Conservation (phyloP, 2,329 filamentous ascomycete genomes). For the Fusarium foetens region DNA sequence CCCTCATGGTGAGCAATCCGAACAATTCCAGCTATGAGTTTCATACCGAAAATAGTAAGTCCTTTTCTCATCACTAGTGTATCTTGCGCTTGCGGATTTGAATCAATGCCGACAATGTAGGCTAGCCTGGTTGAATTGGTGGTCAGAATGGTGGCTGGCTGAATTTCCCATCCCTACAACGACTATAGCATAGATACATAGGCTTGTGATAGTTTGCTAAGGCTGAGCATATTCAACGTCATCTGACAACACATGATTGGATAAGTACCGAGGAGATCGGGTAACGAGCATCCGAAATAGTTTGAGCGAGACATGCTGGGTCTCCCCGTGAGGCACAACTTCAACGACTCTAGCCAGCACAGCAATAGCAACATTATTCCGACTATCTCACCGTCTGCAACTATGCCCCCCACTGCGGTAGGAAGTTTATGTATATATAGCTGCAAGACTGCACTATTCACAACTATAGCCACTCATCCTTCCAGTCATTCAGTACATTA, state of each 20-base stretch:
- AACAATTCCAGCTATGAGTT: neutral
- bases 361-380: neutral
- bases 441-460: neutral
- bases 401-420: fast-evolving
- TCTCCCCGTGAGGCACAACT: neutral
- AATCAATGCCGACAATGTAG: neutral
- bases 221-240: neutral
- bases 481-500: neutral
- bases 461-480: neutral
- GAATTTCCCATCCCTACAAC: neutral
- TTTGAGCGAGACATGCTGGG: neutral
- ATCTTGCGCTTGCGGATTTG: fast-evolving
- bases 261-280: neutral
- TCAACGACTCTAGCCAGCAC: neutral
- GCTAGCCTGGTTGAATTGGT: neutral
- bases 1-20: neutral
- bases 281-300: neutral
- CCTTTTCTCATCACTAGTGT: neutral
- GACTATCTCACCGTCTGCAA: fast-evolving
- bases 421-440: neutral
- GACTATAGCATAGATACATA: neutral
- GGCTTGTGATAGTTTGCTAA: neutral
- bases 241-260: neutral
- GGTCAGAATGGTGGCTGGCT: neutral
- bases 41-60: fast-evolving